phyloP scores from a whole-genome alignment of 1,139 yeast species.

The Spathaspora sp. region DNA sequence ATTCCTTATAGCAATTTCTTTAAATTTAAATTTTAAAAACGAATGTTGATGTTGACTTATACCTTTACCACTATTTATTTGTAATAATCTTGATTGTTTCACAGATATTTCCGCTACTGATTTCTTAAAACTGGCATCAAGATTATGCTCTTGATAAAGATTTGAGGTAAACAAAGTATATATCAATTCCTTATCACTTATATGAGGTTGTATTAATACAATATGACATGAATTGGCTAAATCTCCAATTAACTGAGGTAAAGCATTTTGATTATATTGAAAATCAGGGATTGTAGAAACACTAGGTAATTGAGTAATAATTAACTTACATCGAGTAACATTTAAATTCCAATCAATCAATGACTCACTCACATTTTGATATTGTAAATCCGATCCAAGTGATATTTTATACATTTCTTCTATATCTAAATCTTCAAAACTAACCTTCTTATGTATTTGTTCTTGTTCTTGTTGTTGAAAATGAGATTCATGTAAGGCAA shows the following conservation, averaged over 20 bases:
- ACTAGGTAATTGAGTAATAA: constrained; percentile 39
- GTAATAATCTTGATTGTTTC: constrained; percentile 46
- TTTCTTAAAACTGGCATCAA: constrained; percentile 44
- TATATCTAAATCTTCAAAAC: constrained; percentile 18
- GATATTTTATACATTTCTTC: constrained; percentile 40
- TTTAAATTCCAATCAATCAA: constrained; percentile 50
- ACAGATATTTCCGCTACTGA: constrained; percentile 55
- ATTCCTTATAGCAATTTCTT: constrained; percentile 50
- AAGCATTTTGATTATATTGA: constrained; percentile 30
- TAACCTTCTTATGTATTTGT: constrained; percentile 5
- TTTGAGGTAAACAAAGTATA: constrained; percentile 42
- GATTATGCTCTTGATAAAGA: constrained; percentile 47
- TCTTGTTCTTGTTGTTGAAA: constrained; percentile 19
- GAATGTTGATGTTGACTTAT: constrained; percentile 28
- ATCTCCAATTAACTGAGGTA: constrained; percentile 48
- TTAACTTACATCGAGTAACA: constrained; percentile 45
- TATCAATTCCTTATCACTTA: constrained; percentile 46
- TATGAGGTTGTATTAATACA: constrained; percentile 40
- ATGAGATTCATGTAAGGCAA: constrained; percentile 40
- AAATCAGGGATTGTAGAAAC: constrained; percentile 40
- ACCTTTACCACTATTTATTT: constrained; percentile 26
- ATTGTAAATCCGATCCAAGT: constrained; percentile 40
- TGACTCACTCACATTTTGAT: constrained; percentile 41
- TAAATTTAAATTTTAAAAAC: constrained; percentile 38
- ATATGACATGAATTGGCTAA: constrained; percentile 43